Evolutionary conservation across 768 basidiomycete genomes (phyloP), one percentile per base, ranked within the genome.

Genomic region (Collybia sp.): DNA sequence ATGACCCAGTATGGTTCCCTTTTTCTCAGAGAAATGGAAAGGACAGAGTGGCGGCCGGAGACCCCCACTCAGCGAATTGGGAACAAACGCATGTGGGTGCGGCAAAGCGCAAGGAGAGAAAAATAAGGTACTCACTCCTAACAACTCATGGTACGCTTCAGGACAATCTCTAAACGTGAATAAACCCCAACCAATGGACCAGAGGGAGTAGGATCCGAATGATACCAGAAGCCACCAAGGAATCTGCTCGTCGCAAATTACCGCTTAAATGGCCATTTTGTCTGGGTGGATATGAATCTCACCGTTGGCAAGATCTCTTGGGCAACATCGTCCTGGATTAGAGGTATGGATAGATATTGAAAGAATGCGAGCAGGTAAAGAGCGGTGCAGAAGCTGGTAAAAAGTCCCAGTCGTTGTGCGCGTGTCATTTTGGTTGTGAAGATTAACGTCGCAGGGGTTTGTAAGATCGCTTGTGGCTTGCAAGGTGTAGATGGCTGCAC

Each of bases 201-300:
- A 80, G 10, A 91, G 75, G 13, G 84, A 84, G 59, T 87, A 91
- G 1, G 88, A 80, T 11, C 89, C 89, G 52, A 88, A 88, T 1
- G 83, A 70, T 2, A 91, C 82, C 11, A 91, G 75, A 8, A 88
- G 57, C 87, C 87, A 90, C 83, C 85, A 92, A 2, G 88, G 88
- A 25, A 90, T 62, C 88, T 89, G 46, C n/a, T 18, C 18, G 11
- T 43, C 40, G n/a, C 13, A 5, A 15, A 34, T 11, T 16, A 47
- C 19, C 13, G 32, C 4, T 18, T 38, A 43, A 1, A 20, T 42
- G 42, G 15, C 15, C n/a, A 15, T 10, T 19, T 19, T 30, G 15
- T 19, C 15, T 42, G 15, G 42, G 44, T n/a, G 33, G 16, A 15
- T n/a, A n/a, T 17, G 8, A 12, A 31, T 68, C 83, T 58, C 47